Evolutionary conservation across 2,329 filamentous ascomycete species (phyloP), one percentile per base, ranked within the genome.

Genomic region (Sclerotinia sclerotiorum): DNA sequence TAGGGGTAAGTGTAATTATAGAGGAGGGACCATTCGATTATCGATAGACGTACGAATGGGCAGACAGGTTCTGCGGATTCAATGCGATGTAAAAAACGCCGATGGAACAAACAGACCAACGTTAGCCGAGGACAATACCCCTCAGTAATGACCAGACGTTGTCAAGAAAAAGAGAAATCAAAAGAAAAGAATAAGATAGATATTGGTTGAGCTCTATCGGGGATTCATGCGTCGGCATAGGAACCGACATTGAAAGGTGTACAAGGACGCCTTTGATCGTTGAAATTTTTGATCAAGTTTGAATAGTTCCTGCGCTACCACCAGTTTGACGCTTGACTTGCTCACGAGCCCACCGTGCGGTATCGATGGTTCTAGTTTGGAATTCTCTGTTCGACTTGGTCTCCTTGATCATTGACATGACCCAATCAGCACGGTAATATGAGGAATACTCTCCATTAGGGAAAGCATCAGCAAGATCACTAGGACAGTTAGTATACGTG

Each of bases 291-390:
- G 32, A 71, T 78, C 76, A 77, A 62, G 77, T 77, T 72, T 77
- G 76, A 72, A 76, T 74, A 19, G 74, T 52, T 48, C 74, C 74
- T 68, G 76, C 73, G 52, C 79, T 76, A 72, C 86, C 86, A 69
- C 85, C 85, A 65, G 89, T 81, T 81, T 99, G 95, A 76, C 93
- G 91, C 86, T 97, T 98, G 79, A 98, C 94, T 79, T 97, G 93
- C 81, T 98, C 95, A 70, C 94, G 90, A 72, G 95, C 94, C 95
- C 95, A 99, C 76, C 94, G 91, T 78, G 95, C 95, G 58, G 95
- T 98, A 73, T 97, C 93, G 73, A 95, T 90, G 4, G 95, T 99
- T 72, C 94, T 91, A 39, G 86, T 77, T 74, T 89, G 86, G 82
- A 92, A 97, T 58, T 98, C 94, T 74, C 92, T 90, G 84, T 95